A percentile compares a stretch with the other conserved stretches of the same genome.
Evolutionary conservation across 2,329 filamentous ascomycete genomes (phyloP).

Genomic region (Fusarium vanettenii): DNA sequence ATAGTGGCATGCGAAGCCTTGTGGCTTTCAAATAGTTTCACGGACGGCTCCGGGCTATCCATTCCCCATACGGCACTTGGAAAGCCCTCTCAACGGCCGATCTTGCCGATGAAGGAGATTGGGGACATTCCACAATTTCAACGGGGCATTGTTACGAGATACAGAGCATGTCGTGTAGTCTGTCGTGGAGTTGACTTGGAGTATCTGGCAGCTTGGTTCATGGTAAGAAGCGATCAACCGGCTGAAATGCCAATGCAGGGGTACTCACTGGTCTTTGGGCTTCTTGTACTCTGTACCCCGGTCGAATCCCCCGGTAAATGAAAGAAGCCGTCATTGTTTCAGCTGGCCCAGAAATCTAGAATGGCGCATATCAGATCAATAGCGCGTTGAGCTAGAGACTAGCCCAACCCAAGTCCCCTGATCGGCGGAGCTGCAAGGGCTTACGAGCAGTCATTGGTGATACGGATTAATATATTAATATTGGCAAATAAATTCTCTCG

Average conservation of each 20-base stretch:
- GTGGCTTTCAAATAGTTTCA: constrained; percentile 5
- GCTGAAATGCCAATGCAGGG: not conserved
- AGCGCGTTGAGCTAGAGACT: not conserved
- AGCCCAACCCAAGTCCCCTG: not conserved
- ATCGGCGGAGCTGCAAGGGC: not conserved
- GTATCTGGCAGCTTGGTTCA: not conserved
- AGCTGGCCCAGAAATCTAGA: not conserved
- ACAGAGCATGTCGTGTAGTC: not conserved
- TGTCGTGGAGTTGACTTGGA: not conserved
- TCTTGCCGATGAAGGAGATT: not conserved
- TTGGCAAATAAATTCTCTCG: not conserved
- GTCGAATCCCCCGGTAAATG: not conserved
- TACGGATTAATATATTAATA: not conserved
- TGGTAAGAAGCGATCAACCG: not conserved
- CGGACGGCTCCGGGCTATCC: not conserved
- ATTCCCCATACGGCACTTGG: not conserved
- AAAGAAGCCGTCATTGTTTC: not conserved
- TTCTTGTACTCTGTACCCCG: not conserved
- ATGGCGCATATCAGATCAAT: not conserved
- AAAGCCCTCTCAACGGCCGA: not conserved
- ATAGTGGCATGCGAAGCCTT: constrained; percentile 3
- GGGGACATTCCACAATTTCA: not conserved
- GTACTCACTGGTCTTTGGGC: not conserved
- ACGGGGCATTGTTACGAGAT: not conserved
- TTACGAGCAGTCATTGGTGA: not conserved